Evolutionary conservation across 441 rosid species (phyloP).

Genomic region (Adansonia rubrostipa): DNA sequence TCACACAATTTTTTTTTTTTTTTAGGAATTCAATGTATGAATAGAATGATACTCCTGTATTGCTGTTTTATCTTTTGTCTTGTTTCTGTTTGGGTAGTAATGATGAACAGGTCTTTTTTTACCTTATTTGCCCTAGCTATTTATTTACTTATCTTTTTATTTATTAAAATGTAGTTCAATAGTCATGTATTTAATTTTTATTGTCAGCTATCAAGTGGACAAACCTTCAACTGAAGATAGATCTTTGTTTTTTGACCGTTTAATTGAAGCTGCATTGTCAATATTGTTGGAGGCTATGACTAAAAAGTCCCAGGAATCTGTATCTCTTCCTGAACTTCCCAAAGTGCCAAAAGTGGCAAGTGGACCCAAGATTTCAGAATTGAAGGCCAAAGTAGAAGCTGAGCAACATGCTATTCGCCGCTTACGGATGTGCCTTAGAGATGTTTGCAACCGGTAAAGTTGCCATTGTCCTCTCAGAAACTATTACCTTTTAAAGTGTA

Average conservation of each 20-base stretch:
- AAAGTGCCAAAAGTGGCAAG: slow-evolving; percentile 76
- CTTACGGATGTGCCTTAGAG: slow-evolving; percentile 98
- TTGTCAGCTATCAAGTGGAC: slow-evolving; percentile 78
- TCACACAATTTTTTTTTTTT: neutral
- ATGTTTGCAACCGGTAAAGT: slow-evolving; percentile 89
- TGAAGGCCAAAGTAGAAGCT: slow-evolving; percentile 92
- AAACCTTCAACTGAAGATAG: slow-evolving; percentile 84
- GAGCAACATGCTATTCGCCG: slow-evolving; percentile 99
- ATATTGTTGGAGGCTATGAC: slow-evolving; percentile 59
- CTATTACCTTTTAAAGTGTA: neutral
- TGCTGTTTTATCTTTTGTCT: neutral
- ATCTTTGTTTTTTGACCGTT: slow-evolving; percentile 70
- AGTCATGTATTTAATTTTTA: slow-evolving; percentile 31
- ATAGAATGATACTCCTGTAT: neutral
- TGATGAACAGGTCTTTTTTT: neutral
- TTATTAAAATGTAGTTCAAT: slow-evolving; percentile 14
- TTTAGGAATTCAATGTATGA: neutral
- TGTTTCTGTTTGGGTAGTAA: neutral
- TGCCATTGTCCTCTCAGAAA: neutral
- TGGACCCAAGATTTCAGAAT: slow-evolving; percentile 93
- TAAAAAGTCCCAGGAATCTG: slow-evolving; percentile 49
- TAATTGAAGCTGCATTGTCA: slow-evolving; percentile 94
- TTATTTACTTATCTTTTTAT: neutral
- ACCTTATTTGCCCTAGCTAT: neutral
- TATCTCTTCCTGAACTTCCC: slow-evolving; percentile 74